phyloP scores from a whole-genome alignment of 257 asterid species.

The Solanum chmielewskii region DNA sequence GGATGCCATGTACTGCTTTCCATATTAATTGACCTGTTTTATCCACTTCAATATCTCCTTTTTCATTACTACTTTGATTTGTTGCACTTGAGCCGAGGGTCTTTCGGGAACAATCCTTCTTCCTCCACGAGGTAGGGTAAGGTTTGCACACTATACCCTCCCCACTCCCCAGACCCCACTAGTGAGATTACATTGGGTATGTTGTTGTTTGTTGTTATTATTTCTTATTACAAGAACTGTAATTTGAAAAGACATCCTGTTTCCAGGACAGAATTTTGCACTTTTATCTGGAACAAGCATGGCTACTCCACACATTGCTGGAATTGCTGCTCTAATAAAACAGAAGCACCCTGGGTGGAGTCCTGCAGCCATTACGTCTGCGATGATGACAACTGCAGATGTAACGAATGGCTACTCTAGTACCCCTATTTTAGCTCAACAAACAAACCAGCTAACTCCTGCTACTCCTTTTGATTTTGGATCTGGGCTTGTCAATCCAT shows the following conservation, averaged over 20 bases:
- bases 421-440: constrained; percentile 34
- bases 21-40: not conserved
- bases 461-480: constrained; percentile 65
- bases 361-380: constrained; percentile 50
- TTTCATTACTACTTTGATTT: not conserved
- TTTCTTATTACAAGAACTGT: not conserved
- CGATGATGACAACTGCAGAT: constrained; percentile 64
- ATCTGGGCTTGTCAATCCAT: constrained; percentile 46
- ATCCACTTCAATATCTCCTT: not conserved
- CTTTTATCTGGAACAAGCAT: constrained; percentile 64
- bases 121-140: not conserved
- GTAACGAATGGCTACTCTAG: constrained; percentile 19
- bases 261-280: constrained; percentile 44
- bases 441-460: constrained; percentile 18
- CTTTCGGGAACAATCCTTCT: not conserved
- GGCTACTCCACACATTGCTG: constrained; percentile 62
- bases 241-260: not conserved
- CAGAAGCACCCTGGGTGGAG: constrained; percentile 51
- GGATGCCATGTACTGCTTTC: not conserved
- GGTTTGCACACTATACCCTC: not conserved
- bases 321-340: constrained; percentile 53
- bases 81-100: not conserved
- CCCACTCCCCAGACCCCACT: not conserved
- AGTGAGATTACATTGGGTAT: not conserved
- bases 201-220: not conserved